Evolutionary conservation across 148 eudicot genomes (phyloP).

Genomic region (Pharnaceum exiguum): DNA sequence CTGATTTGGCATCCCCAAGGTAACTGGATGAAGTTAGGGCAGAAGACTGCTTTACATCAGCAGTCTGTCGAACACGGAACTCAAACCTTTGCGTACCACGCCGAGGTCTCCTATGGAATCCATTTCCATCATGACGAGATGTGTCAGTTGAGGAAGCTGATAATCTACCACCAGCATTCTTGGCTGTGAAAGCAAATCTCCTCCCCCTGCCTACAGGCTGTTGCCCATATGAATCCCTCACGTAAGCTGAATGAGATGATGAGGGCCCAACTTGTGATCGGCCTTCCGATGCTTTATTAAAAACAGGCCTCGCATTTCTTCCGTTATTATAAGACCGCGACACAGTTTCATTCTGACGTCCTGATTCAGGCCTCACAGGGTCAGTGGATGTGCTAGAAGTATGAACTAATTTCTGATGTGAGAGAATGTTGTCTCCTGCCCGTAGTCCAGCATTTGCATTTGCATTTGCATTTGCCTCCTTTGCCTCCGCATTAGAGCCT

Average conservation of each 20-base stretch:
- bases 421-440: slow-evolving; percentile 21
- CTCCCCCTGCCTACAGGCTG: slow-evolving; percentile 43
- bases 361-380: slow-evolving; percentile 25
- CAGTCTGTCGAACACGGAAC: slow-evolving; percentile 71
- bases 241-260: slow-evolving; percentile 26
- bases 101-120: slow-evolving; percentile 64
- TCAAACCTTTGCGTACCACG: slow-evolving; percentile 64
- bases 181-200: slow-evolving; percentile 47
- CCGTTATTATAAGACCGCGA: slow-evolving; percentile 20
- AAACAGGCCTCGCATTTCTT: slow-evolving; percentile 21
- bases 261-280: slow-evolving; percentile 27
- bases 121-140: slow-evolving; percentile 38
- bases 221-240: slow-evolving; percentile 34
- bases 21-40: slow-evolving; percentile 21
- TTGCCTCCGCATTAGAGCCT: slow-evolving; percentile 13
- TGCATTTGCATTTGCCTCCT: slow-evolving; percentile 18
- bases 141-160: slow-evolving; percentile 38
- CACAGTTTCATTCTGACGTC: slow-evolving; percentile 23
- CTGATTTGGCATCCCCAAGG: slow-evolving; percentile 39
- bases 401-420: slow-evolving; percentile 26
- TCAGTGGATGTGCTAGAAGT: slow-evolving; percentile 23
- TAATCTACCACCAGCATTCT: slow-evolving; percentile 47
- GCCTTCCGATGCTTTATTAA: slow-evolving; percentile 35
- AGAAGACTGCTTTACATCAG: slow-evolving; percentile 46
- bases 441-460: slow-evolving; percentile 17